Evolutionary conservation across 345 rosid species (phyloP).

Genomic region (Stellera chamaejasme): DNA sequence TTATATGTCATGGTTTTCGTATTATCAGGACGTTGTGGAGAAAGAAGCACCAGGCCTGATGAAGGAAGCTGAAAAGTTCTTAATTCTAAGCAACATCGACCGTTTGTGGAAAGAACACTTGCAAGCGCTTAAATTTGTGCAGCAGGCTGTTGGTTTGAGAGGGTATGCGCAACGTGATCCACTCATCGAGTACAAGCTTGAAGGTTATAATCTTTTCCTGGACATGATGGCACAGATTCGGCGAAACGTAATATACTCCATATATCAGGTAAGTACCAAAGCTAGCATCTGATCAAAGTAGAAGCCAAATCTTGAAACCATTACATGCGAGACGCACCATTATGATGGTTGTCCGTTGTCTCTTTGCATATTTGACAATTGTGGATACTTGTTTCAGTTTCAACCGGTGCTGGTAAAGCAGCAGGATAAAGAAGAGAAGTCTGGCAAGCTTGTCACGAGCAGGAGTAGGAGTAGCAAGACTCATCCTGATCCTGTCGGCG

Average conservation of each 20-base stretch:
- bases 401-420: slow-evolving; percentile 79
- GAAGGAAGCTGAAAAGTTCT: slow-evolving; percentile 88
- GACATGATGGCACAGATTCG: slow-evolving; percentile 99
- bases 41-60: slow-evolving; percentile 79
- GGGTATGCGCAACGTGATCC: slow-evolving; percentile 98
- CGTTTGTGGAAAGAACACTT: slow-evolving; percentile 97
- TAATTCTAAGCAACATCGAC: slow-evolving; percentile 84
- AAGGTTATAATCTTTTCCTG: slow-evolving; percentile 91
- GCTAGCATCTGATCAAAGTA: neutral
- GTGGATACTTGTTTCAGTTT: slow-evolving; percentile 35
- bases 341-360: neutral
- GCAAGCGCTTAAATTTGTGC: slow-evolving; percentile 91
- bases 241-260: slow-evolving; percentile 91
- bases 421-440: slow-evolving; percentile 44
- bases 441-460: slow-evolving; percentile 36
- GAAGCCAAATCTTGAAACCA: neutral
- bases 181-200: slow-evolving; percentile 89
- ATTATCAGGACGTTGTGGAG: slow-evolving; percentile 60
- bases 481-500: slow-evolving; percentile 36
- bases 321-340: neutral
- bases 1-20: no score
- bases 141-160: slow-evolving; percentile 95
- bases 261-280: slow-evolving; percentile 61
- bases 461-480: slow-evolving; percentile 30
- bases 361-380: neutral